These are phyloP conservation scores for Dipodascus albidus DNA, from an alignment of 805 yeast genomes.

Conservation along the genomic window DNA sequence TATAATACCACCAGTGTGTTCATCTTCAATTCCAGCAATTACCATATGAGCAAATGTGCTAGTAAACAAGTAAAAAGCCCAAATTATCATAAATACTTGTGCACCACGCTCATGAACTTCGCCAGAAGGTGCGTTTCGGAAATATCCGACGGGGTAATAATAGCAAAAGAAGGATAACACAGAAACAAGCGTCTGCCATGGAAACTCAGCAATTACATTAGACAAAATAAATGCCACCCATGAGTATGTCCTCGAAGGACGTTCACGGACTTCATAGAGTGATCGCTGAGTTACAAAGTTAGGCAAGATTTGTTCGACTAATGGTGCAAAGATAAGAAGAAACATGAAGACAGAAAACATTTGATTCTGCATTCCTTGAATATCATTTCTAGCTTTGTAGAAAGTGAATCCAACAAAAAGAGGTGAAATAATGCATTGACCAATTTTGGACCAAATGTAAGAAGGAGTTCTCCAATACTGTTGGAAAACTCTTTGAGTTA, in stretches of 20 bases:
- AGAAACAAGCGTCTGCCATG: constrained; percentile 51
- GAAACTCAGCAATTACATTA: constrained; percentile 55
- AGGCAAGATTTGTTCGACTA: constrained; percentile 55
- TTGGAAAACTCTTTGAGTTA: constrained; percentile 39
- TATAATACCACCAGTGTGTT: constrained; percentile 54
- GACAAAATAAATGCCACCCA: constrained; percentile 55
- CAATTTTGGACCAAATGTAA: constrained; percentile 45
- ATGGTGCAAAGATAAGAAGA: constrained; percentile 39
- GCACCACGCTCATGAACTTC: constrained; percentile 31
- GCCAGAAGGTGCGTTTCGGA: constrained; percentile 44
- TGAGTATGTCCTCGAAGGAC: constrained; percentile 58
- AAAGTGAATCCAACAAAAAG: constrained; percentile 61
- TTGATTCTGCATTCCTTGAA: constrained; percentile 66
- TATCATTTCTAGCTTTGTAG: constrained; percentile 49
- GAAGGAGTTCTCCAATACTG: constrained; percentile 58
- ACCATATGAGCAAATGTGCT: constrained; percentile 16
- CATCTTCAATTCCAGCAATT: constrained; percentile 47
- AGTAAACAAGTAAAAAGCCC: constrained; percentile 37
- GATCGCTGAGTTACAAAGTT: constrained; percentile 48
- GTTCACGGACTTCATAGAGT: constrained; percentile 60
- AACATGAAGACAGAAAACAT: constrained; percentile 70
- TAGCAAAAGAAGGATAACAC: constrained; percentile 47
- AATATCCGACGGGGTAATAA: constrained; percentile 65
- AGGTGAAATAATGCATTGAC: constrained; percentile 41
- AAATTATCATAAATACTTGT: constrained; percentile 27